Evolutionary conservation across 2,329 filamentous ascomycete genomes (phyloP).

Genomic region (Gliomastix tumulicola): DNA sequence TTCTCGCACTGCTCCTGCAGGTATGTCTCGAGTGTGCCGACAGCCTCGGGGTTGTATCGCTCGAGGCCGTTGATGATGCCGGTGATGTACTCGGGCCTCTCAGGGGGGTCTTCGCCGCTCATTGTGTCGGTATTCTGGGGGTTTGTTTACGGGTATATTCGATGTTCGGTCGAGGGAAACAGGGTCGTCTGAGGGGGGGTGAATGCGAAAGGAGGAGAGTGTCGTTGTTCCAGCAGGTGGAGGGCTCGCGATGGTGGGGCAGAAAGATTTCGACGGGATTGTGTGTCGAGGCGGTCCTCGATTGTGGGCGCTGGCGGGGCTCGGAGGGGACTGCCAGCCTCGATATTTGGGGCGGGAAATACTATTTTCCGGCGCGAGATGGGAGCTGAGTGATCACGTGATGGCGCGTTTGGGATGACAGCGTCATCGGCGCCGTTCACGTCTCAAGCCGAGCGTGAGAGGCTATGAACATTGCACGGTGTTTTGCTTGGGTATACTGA

Average conservation of each 20-base stretch:
- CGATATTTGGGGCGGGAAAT: constrained; percentile 7
- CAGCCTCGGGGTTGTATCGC: constrained; percentile 97
- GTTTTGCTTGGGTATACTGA: too few species aligned
- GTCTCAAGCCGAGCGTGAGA: too few species aligned
- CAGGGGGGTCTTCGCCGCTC: constrained; percentile 79
- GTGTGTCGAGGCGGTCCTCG: constrained; percentile 25
- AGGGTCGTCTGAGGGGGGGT: neutral
- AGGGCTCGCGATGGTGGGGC: constrained; percentile 33
- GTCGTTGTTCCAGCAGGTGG: too few species aligned
- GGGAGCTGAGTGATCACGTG: constrained; percentile 28
- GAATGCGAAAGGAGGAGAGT: too few species aligned
- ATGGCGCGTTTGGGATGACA: constrained; percentile 13
- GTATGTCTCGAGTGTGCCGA: constrained; percentile 88
- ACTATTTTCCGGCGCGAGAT: constrained; percentile 9
- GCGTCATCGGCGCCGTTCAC: too few species aligned
- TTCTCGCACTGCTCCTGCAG: constrained; percentile 91
- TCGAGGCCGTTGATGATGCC: constrained; percentile 94
- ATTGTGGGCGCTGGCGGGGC: constrained; percentile 31
- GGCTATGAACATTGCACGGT: too few species aligned
- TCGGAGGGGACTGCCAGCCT: constrained; percentile 7
- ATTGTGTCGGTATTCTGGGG: constrained; percentile 32
- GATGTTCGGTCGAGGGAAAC: constrained; percentile 16
- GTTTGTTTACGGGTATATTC: constrained; percentile 8
- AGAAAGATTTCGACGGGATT: constrained; percentile 34
- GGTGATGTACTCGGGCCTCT: constrained; percentile 87